phyloP scores from a whole-genome alignment of 345 rosid species.

The Trapa incisa region DNA sequence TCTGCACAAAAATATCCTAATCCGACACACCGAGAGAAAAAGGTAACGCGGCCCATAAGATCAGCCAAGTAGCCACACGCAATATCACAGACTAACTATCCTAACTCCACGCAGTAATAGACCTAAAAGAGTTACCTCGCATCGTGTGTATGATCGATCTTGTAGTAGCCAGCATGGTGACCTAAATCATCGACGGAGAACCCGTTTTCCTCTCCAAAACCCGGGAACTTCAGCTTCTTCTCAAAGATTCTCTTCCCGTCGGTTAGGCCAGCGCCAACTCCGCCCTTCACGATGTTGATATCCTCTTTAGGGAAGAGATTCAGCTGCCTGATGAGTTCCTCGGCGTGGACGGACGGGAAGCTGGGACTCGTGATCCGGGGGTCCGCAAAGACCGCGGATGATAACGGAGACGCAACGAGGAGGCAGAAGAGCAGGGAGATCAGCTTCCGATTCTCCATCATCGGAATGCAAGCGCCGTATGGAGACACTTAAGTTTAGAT shows the following conservation, averaged over 20 bases:
- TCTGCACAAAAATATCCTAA: neutral
- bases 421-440: conserved; percentile 14
- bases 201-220: conserved; percentile 22
- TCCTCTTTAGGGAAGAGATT: conserved; percentile 71
- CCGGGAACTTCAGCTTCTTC: conserved; percentile 55
- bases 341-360: conserved; percentile 60
- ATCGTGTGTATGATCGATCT: conserved; percentile 60
- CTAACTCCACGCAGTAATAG: neutral
- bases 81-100: neutral
- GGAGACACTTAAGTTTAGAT: neutral
- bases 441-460: conserved; percentile 28
- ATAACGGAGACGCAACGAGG: conserved; percentile 12
- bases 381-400: conserved; percentile 22
- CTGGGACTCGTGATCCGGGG: conserved; percentile 24
- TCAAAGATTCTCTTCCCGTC: conserved; percentile 40
- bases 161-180: conserved; percentile 92
- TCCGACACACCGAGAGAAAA: neutral
- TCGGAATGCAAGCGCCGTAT: neutral
- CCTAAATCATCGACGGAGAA: conserved; percentile 55
- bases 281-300: conserved; percentile 21
- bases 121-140: conserved; percentile 40
- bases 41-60: neutral
- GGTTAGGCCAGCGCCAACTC: neutral
- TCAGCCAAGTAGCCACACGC: neutral
- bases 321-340: conserved; percentile 68